Base-by-base conservation (phyloP, 1,139 yeast genomes). In the Magnusiomyces tetraspermus region DNA sequence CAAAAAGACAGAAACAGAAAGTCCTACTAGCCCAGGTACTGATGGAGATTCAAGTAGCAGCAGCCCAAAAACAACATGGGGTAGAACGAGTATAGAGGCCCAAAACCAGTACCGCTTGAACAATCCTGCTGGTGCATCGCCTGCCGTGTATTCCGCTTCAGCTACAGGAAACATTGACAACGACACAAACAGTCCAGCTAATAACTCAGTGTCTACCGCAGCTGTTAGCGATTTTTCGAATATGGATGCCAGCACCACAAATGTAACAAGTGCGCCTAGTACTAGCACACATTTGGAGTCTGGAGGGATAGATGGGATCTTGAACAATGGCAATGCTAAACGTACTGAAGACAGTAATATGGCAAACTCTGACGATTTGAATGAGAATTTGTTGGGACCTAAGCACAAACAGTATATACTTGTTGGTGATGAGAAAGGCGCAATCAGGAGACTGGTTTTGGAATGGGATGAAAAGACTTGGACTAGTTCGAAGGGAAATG, bases 341-440 rank as follows among this genome's bases (percentile, higher is more conserved):
- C n/a, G n/a, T n/a, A n/a, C n/a, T n/a, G n/a, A n/a, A n/a, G n/a
- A n/a, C n/a, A 28, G 33, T 11, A 28, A 28, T 28, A 28, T 28
- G 33, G 11, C 33, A 28, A 11, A 28, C 6, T 11, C 33, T 28
- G 33, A 28, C 11, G 11, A 11, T 8, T 28, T 28, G 33, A 28
- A 28, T 28, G 33, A 28, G 6, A 8, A 11, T 28, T 6, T 28
- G 11, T n/a, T 36, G 19, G 40, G 40, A n/a, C 40, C 40, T 17
- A 36, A 36, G 15, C 40, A 36, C 19, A 36, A 36, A n/a, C 48
- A 33, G 15, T 63, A 64, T 26, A 73, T 88, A 54, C 73, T 79
- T 51, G 77, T 80, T 17, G 95, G 96, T 1, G 86, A 83, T 61
- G 88, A 83, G 59, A 57, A 67, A 21, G 97, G 96, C 0, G 74